Evolutionary conservation across 1,284 basidiomycete species (phyloP).

Genomic region (Vanrija sp.): DNA sequence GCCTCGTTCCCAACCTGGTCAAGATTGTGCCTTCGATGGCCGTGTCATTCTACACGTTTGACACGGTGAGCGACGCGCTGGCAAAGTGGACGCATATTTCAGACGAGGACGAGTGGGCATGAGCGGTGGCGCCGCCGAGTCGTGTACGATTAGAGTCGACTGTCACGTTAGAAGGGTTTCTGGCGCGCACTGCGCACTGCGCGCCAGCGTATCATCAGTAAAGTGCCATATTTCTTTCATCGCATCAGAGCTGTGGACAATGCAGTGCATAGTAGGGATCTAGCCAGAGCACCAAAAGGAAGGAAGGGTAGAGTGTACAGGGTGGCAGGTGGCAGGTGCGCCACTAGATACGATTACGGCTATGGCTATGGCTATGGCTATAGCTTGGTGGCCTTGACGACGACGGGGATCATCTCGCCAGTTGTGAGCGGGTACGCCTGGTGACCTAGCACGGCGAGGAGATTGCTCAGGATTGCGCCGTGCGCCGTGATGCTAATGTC

Average conservation of each 20-base stretch:
- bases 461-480: conserved; percentile 48
- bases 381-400: conserved; percentile 39
- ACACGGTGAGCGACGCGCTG: conserved; percentile 46
- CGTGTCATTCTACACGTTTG: conserved; percentile 58
- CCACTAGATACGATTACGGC: neutral
- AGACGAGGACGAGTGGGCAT: conserved; percentile 18
- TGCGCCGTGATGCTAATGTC: conserved; percentile 52
- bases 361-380: neutral
- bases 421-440: conserved; percentile 43
- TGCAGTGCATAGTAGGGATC: too few species aligned
- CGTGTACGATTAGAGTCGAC: too few species aligned
- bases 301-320: neutral
- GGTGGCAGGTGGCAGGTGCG: too few species aligned
- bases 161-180: too few species aligned
- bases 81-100: conserved; percentile 16
- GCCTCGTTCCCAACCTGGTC: conserved; percentile 87
- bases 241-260: neutral
- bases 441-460: conserved; percentile 45
- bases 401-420: conserved; percentile 48
- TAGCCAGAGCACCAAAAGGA: neutral
- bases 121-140: neutral
- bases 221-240: neutral
- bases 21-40: conserved; percentile 83
- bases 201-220: too few species aligned
- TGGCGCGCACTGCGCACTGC: too few species aligned